Percentiles rank a stretch among this genome's conserved stretches.
Evolutionary conservation across 371 early-diverging fungal species (phyloP).

Genomic region (Mortierella polycephala): DNA sequence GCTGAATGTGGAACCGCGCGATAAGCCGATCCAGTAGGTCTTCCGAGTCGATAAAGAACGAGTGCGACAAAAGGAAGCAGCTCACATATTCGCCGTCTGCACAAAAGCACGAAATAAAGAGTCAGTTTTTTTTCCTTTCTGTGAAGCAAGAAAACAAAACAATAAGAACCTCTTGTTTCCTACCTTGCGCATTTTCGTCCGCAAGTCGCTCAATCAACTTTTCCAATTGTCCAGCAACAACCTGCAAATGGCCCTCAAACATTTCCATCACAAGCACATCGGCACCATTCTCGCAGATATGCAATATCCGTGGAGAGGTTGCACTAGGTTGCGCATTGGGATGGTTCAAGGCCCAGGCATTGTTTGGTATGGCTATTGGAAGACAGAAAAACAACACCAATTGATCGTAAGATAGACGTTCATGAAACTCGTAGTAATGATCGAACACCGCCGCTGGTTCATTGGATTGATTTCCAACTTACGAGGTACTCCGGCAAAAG

Average conservation of each 20-base stretch:
- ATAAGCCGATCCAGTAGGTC: conserved; percentile 65
- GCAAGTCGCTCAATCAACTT: conserved; percentile 67
- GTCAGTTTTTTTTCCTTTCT: background rate
- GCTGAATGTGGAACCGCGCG: conserved; percentile 63
- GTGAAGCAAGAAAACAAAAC: background rate
- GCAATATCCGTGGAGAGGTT: conserved; percentile 48
- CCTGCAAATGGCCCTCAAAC: conserved; percentile 59
- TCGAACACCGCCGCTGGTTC: background rate
- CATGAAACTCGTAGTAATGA: background rate
- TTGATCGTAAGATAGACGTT: background rate
- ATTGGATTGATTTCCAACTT: background rate
- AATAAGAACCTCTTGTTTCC: background rate
- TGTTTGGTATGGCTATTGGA: conserved; percentile 22
- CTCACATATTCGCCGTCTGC: conserved; percentile 73
- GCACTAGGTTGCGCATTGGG: conserved; percentile 35
- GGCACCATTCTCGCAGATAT: conserved; percentile 63
- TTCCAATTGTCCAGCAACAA: conserved; percentile 67
- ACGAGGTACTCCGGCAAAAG: conserved; percentile 31
- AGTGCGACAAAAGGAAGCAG: conserved; percentile 63
- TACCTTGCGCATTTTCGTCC: conserved; percentile 70
- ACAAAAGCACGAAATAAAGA: background rate
- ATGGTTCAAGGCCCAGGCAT: conserved; percentile 42
- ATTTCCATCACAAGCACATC: conserved; percentile 68
- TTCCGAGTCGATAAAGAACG: conserved; percentile 65
- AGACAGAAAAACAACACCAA: background rate